Evolutionary conservation across 805 yeast species (phyloP).

Genomic region (Ogataea chonburiensis): DNA sequence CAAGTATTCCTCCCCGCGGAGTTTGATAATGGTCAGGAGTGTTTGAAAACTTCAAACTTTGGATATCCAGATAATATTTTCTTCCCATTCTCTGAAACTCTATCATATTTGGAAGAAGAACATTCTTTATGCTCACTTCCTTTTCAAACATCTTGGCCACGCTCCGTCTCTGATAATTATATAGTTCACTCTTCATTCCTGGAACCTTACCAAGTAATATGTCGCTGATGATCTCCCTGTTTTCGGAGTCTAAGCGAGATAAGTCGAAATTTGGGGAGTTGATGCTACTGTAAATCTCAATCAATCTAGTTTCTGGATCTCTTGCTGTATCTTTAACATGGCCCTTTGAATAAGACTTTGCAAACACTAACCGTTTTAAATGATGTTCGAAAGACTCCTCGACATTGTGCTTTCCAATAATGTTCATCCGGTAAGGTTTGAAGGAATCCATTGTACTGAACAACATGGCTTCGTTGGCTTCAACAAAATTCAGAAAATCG

Average conservation of each 20-base stretch:
- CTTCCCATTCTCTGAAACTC: constrained; percentile 1
- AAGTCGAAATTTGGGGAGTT: constrained; percentile 31
- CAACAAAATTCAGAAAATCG: constrained; percentile 11
- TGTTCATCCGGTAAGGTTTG: background rate
- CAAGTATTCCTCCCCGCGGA: constrained; percentile 62
- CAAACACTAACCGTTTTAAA: constrained; percentile 35
- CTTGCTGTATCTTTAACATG: constrained; percentile 16
- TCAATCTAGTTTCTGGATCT: constrained; percentile 25
- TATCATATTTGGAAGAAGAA: constrained; percentile 26
- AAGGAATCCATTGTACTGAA: constrained; percentile 8
- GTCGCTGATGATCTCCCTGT: constrained; percentile 20
- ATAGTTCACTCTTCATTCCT: constrained; percentile 52
- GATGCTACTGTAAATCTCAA: constrained; percentile 37
- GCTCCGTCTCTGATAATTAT: constrained; percentile 60
- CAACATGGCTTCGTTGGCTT: constrained; percentile 8
- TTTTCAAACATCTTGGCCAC: constrained; percentile 56
- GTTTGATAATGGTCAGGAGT: constrained; percentile 44
- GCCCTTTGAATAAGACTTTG: constrained; percentile 18
- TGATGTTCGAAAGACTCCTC: constrained; percentile 29
- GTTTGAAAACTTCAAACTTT: constrained; percentile 29
- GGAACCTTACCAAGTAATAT: constrained; percentile 34
- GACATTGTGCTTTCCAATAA: constrained; percentile 8
- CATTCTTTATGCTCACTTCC: constrained; percentile 39
- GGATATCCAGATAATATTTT: constrained; percentile 38
- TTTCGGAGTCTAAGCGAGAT: constrained; percentile 21